Conservation (phyloP, 148 eudicot genomes). For the Cornus controversa region DNA sequence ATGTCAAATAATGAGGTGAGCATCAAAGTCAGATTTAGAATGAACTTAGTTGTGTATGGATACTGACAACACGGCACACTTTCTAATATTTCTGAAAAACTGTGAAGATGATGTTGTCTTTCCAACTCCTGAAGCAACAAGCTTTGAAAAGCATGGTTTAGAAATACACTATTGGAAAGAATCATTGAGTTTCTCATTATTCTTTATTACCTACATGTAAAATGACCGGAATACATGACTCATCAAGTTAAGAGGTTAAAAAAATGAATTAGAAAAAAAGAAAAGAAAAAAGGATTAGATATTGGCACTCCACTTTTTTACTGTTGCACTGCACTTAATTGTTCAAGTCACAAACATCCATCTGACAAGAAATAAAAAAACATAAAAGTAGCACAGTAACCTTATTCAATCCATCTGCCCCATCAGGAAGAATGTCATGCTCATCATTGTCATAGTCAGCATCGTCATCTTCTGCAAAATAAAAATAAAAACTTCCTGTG, state of each 20-base stretch:
- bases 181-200: background rate
- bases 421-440: constrained; percentile 15
- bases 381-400: constrained; percentile 23
- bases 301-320: background rate
- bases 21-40: too few relatives aligned
- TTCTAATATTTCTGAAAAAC: too few relatives aligned
- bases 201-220: too few relatives aligned
- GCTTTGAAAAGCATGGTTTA: background rate
- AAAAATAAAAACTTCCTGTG: background rate
- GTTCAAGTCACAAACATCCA: background rate
- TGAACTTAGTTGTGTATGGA: too few relatives aligned
- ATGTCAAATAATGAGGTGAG: background rate
- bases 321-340: background rate
- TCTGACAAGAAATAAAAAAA: background rate
- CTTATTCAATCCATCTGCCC: constrained; percentile 29
- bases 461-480: constrained; percentile 49
- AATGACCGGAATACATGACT: background rate
- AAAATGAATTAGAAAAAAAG: too few relatives aligned
- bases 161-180: too few relatives aligned
- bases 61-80: too few relatives aligned
- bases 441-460: constrained; percentile 32
- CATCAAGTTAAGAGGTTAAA: background rate
- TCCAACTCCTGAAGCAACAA: too few relatives aligned
- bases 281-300: background rate
- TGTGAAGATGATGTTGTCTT: too few relatives aligned